Evolutionary conservation across 176 grass and related monocot genomes (phyloP).

Genomic region (Melocanna baccifera): DNA sequence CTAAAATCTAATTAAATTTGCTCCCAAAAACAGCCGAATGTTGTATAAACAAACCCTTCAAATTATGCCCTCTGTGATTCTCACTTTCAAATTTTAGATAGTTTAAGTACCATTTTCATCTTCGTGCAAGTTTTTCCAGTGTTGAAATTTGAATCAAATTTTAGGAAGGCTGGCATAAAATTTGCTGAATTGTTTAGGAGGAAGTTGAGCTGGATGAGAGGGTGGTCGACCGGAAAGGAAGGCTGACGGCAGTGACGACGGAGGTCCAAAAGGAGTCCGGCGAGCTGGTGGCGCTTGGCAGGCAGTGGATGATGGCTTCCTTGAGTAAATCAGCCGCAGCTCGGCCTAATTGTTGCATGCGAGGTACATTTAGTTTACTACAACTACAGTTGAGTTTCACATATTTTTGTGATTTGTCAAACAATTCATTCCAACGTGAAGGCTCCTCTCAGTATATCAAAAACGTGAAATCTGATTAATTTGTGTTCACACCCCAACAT

Average conservation of each 20-base stretch:
- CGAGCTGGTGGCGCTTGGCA: constrained; percentile 56
- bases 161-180: neutral
- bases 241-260: constrained; percentile 57
- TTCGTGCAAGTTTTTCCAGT: neutral
- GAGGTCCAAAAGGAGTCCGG: constrained; percentile 55
- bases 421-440: too few species aligned
- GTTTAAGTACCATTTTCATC: neutral
- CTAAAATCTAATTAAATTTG: too few species aligned
- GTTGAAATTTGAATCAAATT: neutral
- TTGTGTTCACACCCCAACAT: too few species aligned
- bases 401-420: too few species aligned
- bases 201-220: constrained; percentile 65
- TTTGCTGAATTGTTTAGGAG: constrained; percentile 42
- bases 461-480: too few species aligned
- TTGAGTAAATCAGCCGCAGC: neutral
- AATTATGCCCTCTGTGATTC: neutral
- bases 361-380: neutral
- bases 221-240: constrained; percentile 55
- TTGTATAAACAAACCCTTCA: too few species aligned
- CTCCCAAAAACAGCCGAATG: too few species aligned
- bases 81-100: neutral
- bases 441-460: too few species aligned
- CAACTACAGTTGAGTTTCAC: neutral
- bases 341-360: neutral
- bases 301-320: constrained; percentile 66